Conservation (phyloP, 2,329 filamentous ascomycete genomes). For the Lachnellula arida region DNA sequence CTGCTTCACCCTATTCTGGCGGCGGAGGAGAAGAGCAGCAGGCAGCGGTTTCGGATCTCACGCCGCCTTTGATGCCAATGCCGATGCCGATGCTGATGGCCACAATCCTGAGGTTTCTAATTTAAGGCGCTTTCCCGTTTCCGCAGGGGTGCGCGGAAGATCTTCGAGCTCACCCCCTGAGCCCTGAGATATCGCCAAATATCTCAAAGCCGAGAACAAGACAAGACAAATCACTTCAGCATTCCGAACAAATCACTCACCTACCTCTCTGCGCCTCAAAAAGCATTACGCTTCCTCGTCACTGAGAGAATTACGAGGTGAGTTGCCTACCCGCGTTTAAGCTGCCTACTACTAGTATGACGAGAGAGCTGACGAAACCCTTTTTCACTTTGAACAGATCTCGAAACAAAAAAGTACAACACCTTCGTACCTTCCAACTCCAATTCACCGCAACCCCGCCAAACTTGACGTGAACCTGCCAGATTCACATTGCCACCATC, state of each 20-base stretch:
- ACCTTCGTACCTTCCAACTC: neutral
- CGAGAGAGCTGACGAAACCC: slow-evolving; percentile 18
- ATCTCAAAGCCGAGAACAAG: neutral
- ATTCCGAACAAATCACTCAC: neutral
- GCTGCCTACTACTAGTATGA: slow-evolving; percentile 14
- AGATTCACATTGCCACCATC: neutral
- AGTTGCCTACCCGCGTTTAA: slow-evolving; percentile 1
- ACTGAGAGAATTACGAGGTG: neutral
- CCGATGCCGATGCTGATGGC: slow-evolving; percentile 4
- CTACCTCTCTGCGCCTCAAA: slow-evolving; percentile 2
- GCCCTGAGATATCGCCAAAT: slow-evolving; percentile 6
- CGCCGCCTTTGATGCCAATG: neutral
- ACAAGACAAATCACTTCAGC: neutral
- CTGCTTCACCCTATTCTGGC: neutral
- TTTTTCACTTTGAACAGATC: slow-evolving; percentile 23
- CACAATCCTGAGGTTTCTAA: slow-evolving; percentile 15
- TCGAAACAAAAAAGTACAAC: slow-evolving; percentile 15
- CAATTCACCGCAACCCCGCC: neutral
- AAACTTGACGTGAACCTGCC: neutral
- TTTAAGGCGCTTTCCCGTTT: slow-evolving; percentile 1
- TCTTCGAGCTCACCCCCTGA: slow-evolving; percentile 5
- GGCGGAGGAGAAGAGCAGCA: neutral
- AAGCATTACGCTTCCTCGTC: neutral
- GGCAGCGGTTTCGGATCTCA: neutral
- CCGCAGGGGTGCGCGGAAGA: slow-evolving; percentile 1